Evolutionary conservation across 495 filamentous ascomycete species (phyloP).

Genomic region (Aspergillus diversus): DNA sequence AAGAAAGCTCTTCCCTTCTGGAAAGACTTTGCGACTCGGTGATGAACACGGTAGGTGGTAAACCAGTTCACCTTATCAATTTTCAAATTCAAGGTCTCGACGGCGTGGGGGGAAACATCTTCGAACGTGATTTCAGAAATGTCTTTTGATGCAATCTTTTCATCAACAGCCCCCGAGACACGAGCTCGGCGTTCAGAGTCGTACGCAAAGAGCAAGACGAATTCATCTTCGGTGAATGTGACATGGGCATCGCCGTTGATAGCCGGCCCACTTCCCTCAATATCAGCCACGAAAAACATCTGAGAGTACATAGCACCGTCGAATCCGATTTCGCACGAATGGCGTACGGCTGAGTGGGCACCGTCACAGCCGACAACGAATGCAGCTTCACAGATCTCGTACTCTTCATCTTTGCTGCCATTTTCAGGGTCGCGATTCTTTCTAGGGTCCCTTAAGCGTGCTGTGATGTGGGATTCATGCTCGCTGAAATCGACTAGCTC

Average conservation of each 20-base stretch:
- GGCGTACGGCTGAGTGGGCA: conserved; percentile 38
- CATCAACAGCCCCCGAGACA: conserved; percentile 31
- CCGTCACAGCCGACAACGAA: conserved; percentile 46
- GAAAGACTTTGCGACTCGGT: conserved; percentile 37
- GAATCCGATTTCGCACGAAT: conserved; percentile 29
- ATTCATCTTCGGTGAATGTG: conserved; percentile 30
- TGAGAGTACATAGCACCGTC: conserved; percentile 38
- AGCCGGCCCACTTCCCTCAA: conserved; percentile 34
- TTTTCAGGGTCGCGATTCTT: neutral
- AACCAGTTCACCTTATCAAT: conserved; percentile 44
- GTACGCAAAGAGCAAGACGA: conserved; percentile 36
- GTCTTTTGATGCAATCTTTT: conserved; percentile 16
- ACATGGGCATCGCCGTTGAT: conserved; percentile 43
- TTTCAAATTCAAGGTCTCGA: conserved; percentile 23
- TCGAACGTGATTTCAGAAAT: conserved; percentile 33
- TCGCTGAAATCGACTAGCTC: conserved; percentile 34
- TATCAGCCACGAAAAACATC: conserved; percentile 40
- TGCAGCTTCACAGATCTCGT: conserved; percentile 29
- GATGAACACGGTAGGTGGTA: conserved; percentile 39
- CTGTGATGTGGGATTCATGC: conserved; percentile 29
- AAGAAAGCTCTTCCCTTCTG: conserved; percentile 37
- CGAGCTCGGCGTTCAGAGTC: conserved; percentile 27
- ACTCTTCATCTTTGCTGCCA: conserved; percentile 11
- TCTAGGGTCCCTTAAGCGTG: conserved; percentile 25
- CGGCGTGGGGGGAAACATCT: conserved; percentile 30